Percentiles rank a stretch among this genome's conserved stretches.
Conservation (phyloP, 176 grass and related monocot genomes). For the Zea luxurians region DNA sequence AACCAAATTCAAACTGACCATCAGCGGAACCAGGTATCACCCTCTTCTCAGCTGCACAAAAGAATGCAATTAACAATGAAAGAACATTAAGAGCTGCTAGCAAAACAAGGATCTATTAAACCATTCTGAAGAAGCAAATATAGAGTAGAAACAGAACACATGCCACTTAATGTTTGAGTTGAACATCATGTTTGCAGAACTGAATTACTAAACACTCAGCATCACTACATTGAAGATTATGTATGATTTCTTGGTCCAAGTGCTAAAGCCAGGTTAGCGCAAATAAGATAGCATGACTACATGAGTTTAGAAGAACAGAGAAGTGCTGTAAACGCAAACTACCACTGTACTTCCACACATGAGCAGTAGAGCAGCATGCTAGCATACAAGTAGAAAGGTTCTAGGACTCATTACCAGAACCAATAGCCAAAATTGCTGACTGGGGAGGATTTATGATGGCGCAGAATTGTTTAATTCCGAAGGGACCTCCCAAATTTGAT, state of each 20-base stretch:
- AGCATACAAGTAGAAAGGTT: background rate
- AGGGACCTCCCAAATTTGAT: conserved; percentile 92
- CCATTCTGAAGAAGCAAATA: background rate
- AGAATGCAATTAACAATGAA: background rate
- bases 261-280: background rate
- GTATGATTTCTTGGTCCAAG: background rate
- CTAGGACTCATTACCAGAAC: conserved; percentile 60
- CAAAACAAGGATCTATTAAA: background rate
- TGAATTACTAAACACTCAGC: background rate
- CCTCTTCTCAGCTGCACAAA: conserved; percentile 68
- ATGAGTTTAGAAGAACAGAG: background rate
- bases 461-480: conserved; percentile 93
- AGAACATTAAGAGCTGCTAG: background rate
- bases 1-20: conserved; percentile 86
- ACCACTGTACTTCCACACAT: background rate
- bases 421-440: conserved; percentile 88
- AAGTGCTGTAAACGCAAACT: background rate
- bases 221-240: background rate
- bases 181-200: background rate
- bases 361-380: background rate
- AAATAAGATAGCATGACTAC: background rate
- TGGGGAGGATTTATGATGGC: conserved; percentile 97
- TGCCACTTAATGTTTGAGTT: background rate
- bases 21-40: conserved; percentile 63
- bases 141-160: background rate